A percentile compares a stretch with the other conserved stretches of the same genome.
Conservation (phyloP, 768 basidiomycete genomes). For the Auricularia sp. region DNA sequence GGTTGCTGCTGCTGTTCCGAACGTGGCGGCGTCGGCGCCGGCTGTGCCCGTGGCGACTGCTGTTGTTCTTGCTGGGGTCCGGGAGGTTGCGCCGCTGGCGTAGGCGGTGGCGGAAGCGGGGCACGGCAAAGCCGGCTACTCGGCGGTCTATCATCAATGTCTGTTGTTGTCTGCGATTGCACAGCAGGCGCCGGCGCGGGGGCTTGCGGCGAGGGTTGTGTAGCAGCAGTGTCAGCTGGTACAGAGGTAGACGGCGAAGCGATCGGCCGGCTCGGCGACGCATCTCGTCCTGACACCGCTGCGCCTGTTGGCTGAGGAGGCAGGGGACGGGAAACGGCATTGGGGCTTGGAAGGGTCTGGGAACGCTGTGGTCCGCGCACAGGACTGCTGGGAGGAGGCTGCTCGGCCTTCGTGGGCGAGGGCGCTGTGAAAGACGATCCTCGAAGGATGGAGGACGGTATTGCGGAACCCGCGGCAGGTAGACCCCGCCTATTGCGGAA, state of each 20-base stretch:
- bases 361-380: neutral
- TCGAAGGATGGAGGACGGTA: neutral
- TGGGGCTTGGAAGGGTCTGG: neutral
- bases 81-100: neutral
- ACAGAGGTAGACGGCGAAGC: too few relatives aligned
- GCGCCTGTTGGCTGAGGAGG: neutral
- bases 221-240: too few relatives aligned
- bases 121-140: neutral
- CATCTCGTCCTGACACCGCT: neutral
- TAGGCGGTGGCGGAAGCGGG: neutral
- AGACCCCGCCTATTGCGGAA: neutral
- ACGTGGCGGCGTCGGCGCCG: neutral
- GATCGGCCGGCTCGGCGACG: neutral
- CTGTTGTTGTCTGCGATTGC: too few relatives aligned
- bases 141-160: too few relatives aligned
- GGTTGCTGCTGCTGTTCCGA: neutral
- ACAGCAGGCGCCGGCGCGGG: too few relatives aligned
- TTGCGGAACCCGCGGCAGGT: neutral
- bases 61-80: neutral
- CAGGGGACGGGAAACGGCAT: neutral
- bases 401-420: neutral
- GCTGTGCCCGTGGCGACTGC: neutral
- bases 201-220: too few relatives aligned
- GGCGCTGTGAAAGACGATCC: neutral
- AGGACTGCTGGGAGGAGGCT: neutral